Conservation (phyloP, 1,139 yeast species). For the Pichia sp. region DNA sequence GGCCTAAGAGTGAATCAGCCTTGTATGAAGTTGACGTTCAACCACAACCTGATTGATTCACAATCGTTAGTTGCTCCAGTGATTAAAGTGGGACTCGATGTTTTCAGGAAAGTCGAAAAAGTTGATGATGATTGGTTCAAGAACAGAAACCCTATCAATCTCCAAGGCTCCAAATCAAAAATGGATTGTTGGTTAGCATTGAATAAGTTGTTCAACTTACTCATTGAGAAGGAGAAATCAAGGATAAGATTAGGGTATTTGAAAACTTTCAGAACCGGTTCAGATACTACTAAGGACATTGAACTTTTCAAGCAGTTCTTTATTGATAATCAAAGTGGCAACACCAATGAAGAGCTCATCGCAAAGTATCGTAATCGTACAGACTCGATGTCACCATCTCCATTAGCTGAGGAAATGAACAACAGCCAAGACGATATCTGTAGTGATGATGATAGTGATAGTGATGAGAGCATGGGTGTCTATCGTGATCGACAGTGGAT, state of each 20-base stretch:
- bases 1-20: conserved; percentile 10
- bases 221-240: conserved; percentile 18
- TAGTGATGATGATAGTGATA: no score
- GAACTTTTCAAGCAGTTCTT: conserved; percentile 2
- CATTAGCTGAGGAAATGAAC: no score
- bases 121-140: conserved; percentile 15
- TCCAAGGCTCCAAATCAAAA: conserved; percentile 9
- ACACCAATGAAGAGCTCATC: no score
- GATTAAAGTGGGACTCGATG: conserved; percentile 13
- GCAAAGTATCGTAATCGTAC: no score
- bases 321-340: neutral
- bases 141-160: conserved; percentile 6
- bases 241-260: conserved; percentile 17
- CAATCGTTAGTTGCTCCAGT: conserved; percentile 11
- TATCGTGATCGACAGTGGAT: conserved; percentile 17
- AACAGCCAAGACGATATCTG: no score
- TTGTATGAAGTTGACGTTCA: conserved; percentile 13
- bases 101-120: conserved; percentile 6
- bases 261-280: conserved; percentile 5
- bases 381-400: no score
- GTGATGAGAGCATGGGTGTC: no score
- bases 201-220: conserved; percentile 19
- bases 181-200: conserved; percentile 15
- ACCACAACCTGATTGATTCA: conserved; percentile 12
- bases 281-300: no score